Percentiles rank a stretch among this genome's conserved stretches.
Evolutionary conservation across 2,329 filamentous ascomycete genomes (phyloP).

Genomic region (Dendrostoma leiphaemia): DNA sequence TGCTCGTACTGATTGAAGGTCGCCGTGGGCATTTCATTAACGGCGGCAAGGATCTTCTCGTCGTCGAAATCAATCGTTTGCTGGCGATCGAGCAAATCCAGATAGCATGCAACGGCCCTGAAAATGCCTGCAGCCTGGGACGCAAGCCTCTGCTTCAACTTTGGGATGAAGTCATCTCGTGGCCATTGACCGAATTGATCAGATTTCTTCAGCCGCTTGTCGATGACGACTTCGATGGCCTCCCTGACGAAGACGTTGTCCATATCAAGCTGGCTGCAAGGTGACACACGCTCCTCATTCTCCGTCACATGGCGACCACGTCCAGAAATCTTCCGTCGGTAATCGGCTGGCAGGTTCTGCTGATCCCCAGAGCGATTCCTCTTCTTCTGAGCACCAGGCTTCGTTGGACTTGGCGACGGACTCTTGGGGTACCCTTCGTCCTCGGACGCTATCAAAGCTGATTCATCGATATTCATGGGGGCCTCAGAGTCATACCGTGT

Average conservation of each 20-base stretch:
- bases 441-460: too few relatives aligned
- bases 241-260: not conserved
- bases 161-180: not conserved
- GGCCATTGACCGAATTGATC: not conserved
- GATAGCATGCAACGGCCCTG: constrained; percentile 4
- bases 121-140: not conserved
- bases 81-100: not conserved
- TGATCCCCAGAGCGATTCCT: too few relatives aligned
- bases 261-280: constrained; percentile 3
- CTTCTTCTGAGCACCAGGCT: too few relatives aligned
- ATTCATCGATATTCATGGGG: too few relatives aligned
- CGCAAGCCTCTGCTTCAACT: not conserved
- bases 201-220: not conserved
- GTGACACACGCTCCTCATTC: not conserved
- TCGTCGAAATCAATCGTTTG: not conserved
- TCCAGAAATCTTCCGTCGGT: too few relatives aligned
- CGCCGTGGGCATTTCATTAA: not conserved
- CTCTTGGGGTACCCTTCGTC: too few relatives aligned
- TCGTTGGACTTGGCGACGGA: too few relatives aligned
- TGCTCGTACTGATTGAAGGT: not conserved
- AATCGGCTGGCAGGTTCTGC: too few relatives aligned
- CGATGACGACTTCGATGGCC: not conserved
- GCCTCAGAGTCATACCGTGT: too few relatives aligned
- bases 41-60: not conserved
- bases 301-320: too few relatives aligned